A percentile compares a stretch with the other conserved stretches of the same genome.
phyloP scores from a whole-genome alignment of 768 basidiomycete species.

The Cantharellus anzutake region DNA sequence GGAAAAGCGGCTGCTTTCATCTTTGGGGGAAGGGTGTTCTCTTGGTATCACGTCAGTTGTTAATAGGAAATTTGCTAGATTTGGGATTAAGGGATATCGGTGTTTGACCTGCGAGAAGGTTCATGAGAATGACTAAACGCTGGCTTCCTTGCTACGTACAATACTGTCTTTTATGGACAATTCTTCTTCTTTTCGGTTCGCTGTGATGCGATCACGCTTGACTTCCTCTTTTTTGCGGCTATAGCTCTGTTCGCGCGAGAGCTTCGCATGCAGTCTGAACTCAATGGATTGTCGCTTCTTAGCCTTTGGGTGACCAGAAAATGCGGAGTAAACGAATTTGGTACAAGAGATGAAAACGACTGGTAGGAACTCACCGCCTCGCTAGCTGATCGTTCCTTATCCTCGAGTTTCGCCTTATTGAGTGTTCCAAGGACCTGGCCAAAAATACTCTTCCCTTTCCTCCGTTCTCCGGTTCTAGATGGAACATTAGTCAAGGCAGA shows the following conservation, averaged over 20 bases:
- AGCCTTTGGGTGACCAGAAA: neutral
- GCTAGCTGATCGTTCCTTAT: neutral
- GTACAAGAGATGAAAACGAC: neutral
- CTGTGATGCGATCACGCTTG: conserved; percentile 4
- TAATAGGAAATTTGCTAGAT: conserved; percentile 6
- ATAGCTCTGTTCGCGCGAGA: conserved; percentile 6
- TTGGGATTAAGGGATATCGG: conserved; percentile 5
- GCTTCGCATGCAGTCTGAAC: conserved; percentile 6
- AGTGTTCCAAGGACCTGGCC: conserved; percentile 7
- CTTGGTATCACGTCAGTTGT: conserved; percentile 8
- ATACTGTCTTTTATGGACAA: conserved; percentile 9
- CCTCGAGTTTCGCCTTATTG: conserved; percentile 8
- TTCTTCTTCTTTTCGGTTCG: conserved; percentile 8
- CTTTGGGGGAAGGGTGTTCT: too few species aligned
- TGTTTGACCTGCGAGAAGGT: conserved; percentile 2
- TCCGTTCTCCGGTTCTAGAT: neutral
- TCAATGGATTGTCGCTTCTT: conserved; percentile 8
- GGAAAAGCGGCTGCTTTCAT: too few species aligned
- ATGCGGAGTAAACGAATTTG: neutral
- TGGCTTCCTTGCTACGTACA: neutral
- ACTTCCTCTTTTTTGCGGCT: conserved; percentile 7
- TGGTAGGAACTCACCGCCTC: conserved; percentile 6
- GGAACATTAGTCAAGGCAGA: neutral
- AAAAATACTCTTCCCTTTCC: conserved; percentile 4
- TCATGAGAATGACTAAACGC: neutral